phyloP scores from a whole-genome alignment of 129 eudicot genomes.

The Heracleum sosnowskyi region DNA sequence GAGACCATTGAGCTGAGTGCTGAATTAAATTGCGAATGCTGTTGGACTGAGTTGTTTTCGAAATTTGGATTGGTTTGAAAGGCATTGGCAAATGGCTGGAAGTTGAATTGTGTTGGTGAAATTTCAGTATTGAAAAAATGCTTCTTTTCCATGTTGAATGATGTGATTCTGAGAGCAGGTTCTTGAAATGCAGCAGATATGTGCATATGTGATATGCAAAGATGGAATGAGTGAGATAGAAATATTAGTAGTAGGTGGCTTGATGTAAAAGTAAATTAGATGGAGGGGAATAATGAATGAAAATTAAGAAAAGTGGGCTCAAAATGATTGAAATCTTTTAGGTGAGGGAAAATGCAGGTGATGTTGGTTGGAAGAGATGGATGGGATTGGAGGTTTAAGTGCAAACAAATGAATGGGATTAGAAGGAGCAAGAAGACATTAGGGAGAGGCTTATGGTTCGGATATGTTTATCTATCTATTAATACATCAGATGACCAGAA shows the following conservation, averaged over 20 bases:
- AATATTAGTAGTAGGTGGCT: background rate
- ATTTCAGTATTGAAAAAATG: constrained; percentile 38
- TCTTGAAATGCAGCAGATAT: background rate
- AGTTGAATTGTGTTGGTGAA: constrained; percentile 23
- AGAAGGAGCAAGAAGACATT: too few relatives aligned
- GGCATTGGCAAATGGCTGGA: constrained; percentile 24
- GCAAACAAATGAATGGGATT: too few relatives aligned
- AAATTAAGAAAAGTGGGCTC: constrained; percentile 18
- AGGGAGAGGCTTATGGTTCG: too few relatives aligned
- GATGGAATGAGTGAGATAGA: background rate
- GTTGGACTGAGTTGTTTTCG: constrained; percentile 14
- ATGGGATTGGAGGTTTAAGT: too few relatives aligned
- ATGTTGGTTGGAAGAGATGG: background rate
- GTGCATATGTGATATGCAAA: background rate
- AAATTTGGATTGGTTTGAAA: constrained; percentile 9
- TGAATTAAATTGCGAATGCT: constrained; percentile 40
- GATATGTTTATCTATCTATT: too few relatives aligned
- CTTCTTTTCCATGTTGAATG: constrained; percentile 50
- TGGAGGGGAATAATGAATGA: constrained; percentile 13
- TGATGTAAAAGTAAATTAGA: background rate
- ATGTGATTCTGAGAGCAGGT: constrained; percentile 15
- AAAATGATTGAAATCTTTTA: constrained; percentile 9
- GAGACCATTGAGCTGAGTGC: constrained; percentile 50
- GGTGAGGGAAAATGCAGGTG: background rate
- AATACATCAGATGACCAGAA: too few relatives aligned